These are phyloP conservation scores for Saussurea involucrata DNA, from an alignment of 129 eudicot species.

Conservation along the genomic window DNA sequence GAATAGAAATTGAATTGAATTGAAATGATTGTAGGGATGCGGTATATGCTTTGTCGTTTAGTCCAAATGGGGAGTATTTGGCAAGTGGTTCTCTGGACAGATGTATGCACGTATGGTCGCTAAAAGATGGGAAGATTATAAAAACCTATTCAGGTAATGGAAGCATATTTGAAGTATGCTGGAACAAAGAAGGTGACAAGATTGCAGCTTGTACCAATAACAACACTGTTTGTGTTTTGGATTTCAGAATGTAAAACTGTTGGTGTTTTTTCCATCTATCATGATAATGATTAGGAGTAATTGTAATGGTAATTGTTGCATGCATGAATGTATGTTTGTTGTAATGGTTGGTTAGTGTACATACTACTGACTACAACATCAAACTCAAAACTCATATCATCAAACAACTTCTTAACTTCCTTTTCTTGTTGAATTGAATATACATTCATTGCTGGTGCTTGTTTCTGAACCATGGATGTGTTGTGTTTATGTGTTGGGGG, in stretches of 20 bases:
- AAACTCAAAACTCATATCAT: not conserved
- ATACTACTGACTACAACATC: not conserved
- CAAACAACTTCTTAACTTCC: not conserved
- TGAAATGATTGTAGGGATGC: conserved; percentile 38
- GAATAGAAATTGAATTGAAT: not conserved
- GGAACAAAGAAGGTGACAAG: conserved; percentile 63
- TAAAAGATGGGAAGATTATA: conserved; percentile 45
- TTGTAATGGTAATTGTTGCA: not conserved
- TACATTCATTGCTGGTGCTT: not conserved
- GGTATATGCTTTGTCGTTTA: conserved; percentile 50
- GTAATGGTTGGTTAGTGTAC: conserved; percentile 6
- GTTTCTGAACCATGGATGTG: not conserved
- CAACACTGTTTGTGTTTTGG: conserved; percentile 37
- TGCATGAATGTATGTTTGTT: not conserved
- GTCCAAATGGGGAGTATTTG: conserved; percentile 56
- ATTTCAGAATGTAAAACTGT: conserved; percentile 35
- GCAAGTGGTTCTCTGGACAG: conserved; percentile 60
- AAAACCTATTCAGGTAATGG: conserved; percentile 45
- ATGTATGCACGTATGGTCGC: conserved; percentile 45
- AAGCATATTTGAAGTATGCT: conserved; percentile 45
- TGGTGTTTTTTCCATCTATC: not conserved
- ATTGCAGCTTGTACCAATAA: conserved; percentile 43
- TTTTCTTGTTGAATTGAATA: not conserved
- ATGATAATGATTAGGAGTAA: not conserved
- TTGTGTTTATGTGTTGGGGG: not conserved